phyloP scores from a whole-genome alignment of 2,329 filamentous ascomycete species.

The Graphilbum fragrans region DNA sequence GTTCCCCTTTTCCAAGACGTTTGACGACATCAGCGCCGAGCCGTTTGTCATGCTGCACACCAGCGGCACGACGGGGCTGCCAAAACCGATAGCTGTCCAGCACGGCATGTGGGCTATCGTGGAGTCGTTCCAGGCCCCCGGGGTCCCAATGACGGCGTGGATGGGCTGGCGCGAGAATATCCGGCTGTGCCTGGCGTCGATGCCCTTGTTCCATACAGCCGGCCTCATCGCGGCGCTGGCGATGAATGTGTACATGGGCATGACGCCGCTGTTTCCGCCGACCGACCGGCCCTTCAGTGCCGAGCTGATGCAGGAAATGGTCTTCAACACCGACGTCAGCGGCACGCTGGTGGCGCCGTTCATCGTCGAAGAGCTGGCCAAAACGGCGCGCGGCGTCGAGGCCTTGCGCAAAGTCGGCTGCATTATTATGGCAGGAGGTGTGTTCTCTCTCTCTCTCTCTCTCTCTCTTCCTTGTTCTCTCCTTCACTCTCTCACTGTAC shows the following conservation, averaged over 20 bases:
- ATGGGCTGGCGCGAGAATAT: too few relatives aligned
- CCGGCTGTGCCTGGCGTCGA: too few relatives aligned
- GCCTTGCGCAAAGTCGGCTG: slow-evolving; percentile 17
- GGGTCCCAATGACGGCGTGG: too few relatives aligned
- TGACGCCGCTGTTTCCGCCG: slow-evolving; percentile 13
- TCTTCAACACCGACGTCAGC: slow-evolving; percentile 16
- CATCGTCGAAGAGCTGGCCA: slow-evolving; percentile 29
- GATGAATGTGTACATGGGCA: slow-evolving; percentile 10
- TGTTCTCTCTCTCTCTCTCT: too few relatives aligned
- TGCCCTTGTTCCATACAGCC: slow-evolving; percentile 24
- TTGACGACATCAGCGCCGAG: slow-evolving; percentile 27
- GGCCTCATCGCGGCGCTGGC: slow-evolving; percentile 1
- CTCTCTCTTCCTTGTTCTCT: slow-evolving; percentile 6
- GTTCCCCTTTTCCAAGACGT: slow-evolving; percentile 13
- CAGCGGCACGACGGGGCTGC: slow-evolving; percentile 32
- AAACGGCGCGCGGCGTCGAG: slow-evolving; percentile 14
- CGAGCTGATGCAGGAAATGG: slow-evolving; percentile 19
- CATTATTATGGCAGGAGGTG: slow-evolving; percentile 3
- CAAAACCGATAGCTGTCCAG: slow-evolving; percentile 28
- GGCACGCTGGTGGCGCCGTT: slow-evolving; percentile 22
- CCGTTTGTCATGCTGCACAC: slow-evolving; percentile 30
- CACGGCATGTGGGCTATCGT: slow-evolving; percentile 24
- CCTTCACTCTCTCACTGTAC: too few relatives aligned
- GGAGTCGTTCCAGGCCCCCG: slow-evolving; percentile 13
- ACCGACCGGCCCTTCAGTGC: slow-evolving; percentile 21